Conservation (phyloP, 179 eudicot species). For the Gypsophila paniculata region DNA sequence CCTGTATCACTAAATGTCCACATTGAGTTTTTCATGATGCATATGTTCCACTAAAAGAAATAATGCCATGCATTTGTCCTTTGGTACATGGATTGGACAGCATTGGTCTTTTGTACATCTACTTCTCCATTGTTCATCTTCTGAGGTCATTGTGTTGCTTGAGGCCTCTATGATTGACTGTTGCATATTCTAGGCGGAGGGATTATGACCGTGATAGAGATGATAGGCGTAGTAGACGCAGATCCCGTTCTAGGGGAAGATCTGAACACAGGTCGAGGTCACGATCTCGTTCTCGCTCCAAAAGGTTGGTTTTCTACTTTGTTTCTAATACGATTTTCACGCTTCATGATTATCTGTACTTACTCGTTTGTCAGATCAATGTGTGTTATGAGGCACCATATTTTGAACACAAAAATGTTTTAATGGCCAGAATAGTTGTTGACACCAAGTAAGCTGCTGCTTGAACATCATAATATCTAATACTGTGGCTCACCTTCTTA, state of each 20-base stretch:
- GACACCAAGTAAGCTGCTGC: background rate
- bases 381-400: background rate
- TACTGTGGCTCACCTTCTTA: background rate
- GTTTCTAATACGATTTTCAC: background rate
- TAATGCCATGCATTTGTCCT: background rate
- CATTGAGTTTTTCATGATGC: background rate
- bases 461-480: background rate
- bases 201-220: slow-evolving; percentile 77
- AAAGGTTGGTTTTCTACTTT: slow-evolving; percentile 32
- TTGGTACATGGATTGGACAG: background rate
- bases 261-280: slow-evolving; percentile 84
- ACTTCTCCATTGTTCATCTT: background rate
- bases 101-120: background rate
- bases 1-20: background rate
- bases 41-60: background rate
- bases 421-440: background rate
- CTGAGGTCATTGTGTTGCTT: background rate
- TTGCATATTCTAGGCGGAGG: slow-evolving; percentile 48
- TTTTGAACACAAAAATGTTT: background rate
- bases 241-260: slow-evolving; percentile 64
- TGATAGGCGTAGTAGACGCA: slow-evolving; percentile 51
- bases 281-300: slow-evolving; percentile 67
- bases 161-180: background rate
- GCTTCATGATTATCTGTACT: too few species aligned
- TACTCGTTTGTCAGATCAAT: background rate